Percentiles rank a stretch among this genome's conserved stretches.
Conservation (phyloP, 805 yeast genomes). For the Priceomyces haplophilus region DNA sequence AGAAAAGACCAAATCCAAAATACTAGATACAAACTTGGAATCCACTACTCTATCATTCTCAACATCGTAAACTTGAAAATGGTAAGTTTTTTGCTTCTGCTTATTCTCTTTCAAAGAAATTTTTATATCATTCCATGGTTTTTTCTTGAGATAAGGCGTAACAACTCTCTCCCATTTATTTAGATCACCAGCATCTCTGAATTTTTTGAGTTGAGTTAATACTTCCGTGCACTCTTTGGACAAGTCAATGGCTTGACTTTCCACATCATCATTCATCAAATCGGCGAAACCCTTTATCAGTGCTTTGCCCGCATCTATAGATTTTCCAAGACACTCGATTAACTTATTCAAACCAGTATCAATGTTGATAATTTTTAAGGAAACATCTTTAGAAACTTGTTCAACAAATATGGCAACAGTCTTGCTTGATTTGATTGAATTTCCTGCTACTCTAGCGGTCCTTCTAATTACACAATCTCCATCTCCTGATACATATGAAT, state of each 20-base stretch:
- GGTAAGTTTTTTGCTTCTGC: slow-evolving; percentile 13
- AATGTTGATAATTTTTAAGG: slow-evolving; percentile 44
- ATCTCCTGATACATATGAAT: slow-evolving; percentile 19
- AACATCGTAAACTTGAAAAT: slow-evolving; percentile 52
- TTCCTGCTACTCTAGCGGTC: slow-evolving; percentile 41
- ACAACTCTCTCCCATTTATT: slow-evolving; percentile 27
- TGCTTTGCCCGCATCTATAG: slow-evolving; percentile 28
- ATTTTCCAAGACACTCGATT: slow-evolving; percentile 68
- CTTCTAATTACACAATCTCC: slow-evolving; percentile 27
- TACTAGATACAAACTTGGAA: slow-evolving; percentile 47
- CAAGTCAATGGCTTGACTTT: slow-evolving; percentile 13
- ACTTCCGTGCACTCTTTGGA: slow-evolving; percentile 20
- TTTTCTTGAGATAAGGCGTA: slow-evolving; percentile 29
- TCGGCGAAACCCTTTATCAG: slow-evolving; percentile 26
- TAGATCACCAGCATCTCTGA: slow-evolving; percentile 17
- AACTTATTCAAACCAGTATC: slow-evolving; percentile 67
- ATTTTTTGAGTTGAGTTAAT: slow-evolving; percentile 20
- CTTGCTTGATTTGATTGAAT: slow-evolving; percentile 35
- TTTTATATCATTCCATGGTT: slow-evolving; percentile 22
- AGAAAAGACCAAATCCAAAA: slow-evolving; percentile 42
- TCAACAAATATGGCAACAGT: slow-evolving; percentile 43
- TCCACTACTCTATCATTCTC: slow-evolving; percentile 68
- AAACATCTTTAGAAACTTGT: slow-evolving; percentile 40
- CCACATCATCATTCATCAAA: slow-evolving; percentile 21
- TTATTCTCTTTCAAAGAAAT: slow-evolving; percentile 13